These are phyloP conservation scores for Lactarius sanguifluus DNA, from an alignment of 768 basidiomycete genomes.

Conservation along the genomic window DNA sequence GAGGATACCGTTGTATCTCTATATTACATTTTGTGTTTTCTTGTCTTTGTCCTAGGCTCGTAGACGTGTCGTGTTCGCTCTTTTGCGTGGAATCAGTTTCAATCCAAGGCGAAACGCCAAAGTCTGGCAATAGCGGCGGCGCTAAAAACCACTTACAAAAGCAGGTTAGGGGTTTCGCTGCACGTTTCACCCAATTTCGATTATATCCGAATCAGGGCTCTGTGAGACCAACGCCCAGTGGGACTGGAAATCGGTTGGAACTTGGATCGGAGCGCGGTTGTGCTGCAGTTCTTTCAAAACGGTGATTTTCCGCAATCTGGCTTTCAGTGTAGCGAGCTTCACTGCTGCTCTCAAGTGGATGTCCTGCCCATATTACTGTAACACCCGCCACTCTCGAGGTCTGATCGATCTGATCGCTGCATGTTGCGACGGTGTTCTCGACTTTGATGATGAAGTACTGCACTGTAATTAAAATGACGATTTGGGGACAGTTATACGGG, in stretches of 20 bases:
- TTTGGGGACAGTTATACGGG: background rate
- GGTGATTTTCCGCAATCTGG: background rate
- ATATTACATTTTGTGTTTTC: background rate
- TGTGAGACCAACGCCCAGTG: too few relatives aligned
- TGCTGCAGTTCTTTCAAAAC: background rate
- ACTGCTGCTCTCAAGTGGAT: too few relatives aligned
- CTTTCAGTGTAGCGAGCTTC: too few relatives aligned
- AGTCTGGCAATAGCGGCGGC: background rate
- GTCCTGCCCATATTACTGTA: too few relatives aligned
- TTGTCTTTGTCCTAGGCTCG: constrained; percentile 3
- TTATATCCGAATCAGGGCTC: too few relatives aligned
- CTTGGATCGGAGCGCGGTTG: background rate
- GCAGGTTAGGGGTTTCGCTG: too few relatives aligned
- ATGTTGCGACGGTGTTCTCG: background rate
- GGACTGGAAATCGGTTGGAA: too few relatives aligned
- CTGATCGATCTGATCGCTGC: too few relatives aligned
- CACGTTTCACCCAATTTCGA: too few relatives aligned
- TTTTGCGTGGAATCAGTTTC: background rate
- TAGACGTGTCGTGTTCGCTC: background rate
- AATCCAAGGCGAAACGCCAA: background rate
- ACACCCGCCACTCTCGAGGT: too few relatives aligned
- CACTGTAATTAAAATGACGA: background rate
- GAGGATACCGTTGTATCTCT: too few relatives aligned
- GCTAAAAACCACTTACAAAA: too few relatives aligned
- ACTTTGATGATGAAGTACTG: background rate